Conservation (phyloP, 106 monocot species). For the Platanthera guangdongensis region DNA sequence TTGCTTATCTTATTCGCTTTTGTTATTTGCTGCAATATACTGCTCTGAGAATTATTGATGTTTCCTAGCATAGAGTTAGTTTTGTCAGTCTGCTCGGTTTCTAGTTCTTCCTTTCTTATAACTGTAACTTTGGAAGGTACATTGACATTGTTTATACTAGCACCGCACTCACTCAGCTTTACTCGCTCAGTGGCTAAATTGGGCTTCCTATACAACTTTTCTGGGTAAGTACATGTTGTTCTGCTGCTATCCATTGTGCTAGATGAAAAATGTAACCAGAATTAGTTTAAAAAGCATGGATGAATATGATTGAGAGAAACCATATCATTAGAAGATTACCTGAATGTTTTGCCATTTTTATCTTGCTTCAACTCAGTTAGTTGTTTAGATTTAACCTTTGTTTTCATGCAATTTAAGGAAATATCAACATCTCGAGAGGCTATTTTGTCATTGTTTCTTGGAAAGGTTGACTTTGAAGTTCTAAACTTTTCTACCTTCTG, state of each 20-base stretch:
- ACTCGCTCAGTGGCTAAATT: conserved; percentile 15
- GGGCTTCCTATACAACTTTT: conserved; percentile 14
- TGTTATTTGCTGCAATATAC: neutral
- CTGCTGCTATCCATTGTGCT: conserved; percentile 8
- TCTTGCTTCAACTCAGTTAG: conserved; percentile 12
- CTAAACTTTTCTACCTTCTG: conserved; percentile 52
- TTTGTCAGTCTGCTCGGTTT: neutral
- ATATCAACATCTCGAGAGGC: conserved; percentile 11
- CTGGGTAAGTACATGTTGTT: neutral
- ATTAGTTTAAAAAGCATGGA: conserved; percentile 11
- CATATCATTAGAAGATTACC: conserved; percentile 13
- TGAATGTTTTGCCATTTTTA: conserved; percentile 17
- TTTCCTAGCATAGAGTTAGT: neutral
- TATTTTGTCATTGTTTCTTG: neutral
- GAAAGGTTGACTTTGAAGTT: conserved; percentile 1
- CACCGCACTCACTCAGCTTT: conserved; percentile 13
- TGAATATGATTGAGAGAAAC: conserved; percentile 1
- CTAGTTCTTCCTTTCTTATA: conserved; percentile 16
- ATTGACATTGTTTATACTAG: conserved; percentile 8
- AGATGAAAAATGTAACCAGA: neutral
- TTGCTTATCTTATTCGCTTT: conserved; percentile 1
- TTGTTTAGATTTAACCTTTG: neutral
- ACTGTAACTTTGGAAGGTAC: conserved; percentile 13
- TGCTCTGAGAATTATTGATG: neutral
- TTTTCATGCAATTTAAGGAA: conserved; percentile 12